A percentile compares a stretch with the other conserved stretches of the same genome.
These are phyloP conservation scores for Alternaria longipes DNA, from an alignment of 2,329 filamentous ascomycete genomes.

Conservation along the genomic window DNA sequence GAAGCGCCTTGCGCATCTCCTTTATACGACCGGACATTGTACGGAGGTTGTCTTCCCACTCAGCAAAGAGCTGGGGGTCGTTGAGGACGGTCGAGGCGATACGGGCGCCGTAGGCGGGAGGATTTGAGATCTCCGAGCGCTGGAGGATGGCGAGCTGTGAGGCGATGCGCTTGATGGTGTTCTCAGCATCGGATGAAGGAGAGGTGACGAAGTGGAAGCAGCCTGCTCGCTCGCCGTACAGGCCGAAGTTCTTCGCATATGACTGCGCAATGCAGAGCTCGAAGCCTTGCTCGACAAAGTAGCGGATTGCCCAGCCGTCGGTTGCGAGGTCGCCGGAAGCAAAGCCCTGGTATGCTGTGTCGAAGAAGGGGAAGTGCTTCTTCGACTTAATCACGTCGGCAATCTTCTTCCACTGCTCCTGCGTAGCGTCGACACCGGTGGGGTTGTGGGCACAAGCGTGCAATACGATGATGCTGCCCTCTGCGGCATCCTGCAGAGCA, in stretches of 20 bases:
- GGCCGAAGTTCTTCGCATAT: constrained; percentile 71
- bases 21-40: constrained; percentile 98
- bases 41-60: constrained; percentile 91
- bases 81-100: constrained; percentile 88
- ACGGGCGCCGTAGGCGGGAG: constrained; percentile 90
- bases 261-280: constrained; percentile 63
- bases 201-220: constrained; percentile 93
- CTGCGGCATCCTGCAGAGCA: constrained; percentile 72
- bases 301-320: constrained; percentile 91
- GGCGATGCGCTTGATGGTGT: constrained; percentile 71
- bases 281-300: constrained; percentile 95
- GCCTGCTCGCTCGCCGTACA: constrained; percentile 95
- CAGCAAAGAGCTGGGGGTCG: constrained; percentile 78
- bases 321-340: constrained; percentile 86
- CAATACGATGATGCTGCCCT: constrained; percentile 85
- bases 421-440: constrained; percentile 92
- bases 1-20: constrained; percentile 82
- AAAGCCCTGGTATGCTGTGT: constrained; percentile 97
- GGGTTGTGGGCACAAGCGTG: constrained; percentile 99
- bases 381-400: constrained; percentile 78
- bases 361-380: constrained; percentile 97
- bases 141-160: constrained; percentile 94
- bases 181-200: constrained; percentile 71
- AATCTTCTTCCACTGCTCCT: constrained; percentile 93
- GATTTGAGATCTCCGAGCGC: constrained; percentile 96